Base-by-base conservation (phyloP, 768 basidiomycete genomes). In the Inosperma sp. region DNA sequence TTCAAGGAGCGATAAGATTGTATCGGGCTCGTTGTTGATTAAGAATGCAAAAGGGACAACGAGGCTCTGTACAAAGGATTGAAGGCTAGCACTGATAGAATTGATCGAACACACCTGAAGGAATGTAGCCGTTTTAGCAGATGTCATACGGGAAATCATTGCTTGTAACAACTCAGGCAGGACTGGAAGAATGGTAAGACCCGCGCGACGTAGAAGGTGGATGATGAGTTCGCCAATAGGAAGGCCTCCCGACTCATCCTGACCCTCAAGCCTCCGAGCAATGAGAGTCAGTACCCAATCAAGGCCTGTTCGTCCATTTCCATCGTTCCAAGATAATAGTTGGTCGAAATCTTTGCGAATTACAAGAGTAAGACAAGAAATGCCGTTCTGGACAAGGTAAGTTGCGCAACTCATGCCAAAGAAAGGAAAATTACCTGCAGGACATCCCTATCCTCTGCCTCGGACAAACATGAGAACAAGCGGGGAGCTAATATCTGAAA, bases 211-310 rank as follows among this genome's bases (percentile, higher is more conserved):
- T 42, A 99, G 74, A 21, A 98, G 73, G 59, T 97, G 93, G 56
- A 98, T 89, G 62, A 99, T 88, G 35, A 99, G 75, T 62, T 98
- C 95, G 16, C 96, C 96, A 40, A 97, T 86, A 46, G 88, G 86
- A 17, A 98, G 78, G 8, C 94, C 95, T 33, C 88, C 93, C 0
- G 93, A 87, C 66, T 99, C 96, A 54, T 93, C 88, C 55, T 88
- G 82, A 53, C 75, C 80, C 50, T 83, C 79, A 22, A 99, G 73
- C 37, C 89, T 78, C 54, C 80, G 82, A 22, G 86, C 90, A 29
- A 97, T 81, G 34, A 96, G 71, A 10, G 76, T 74, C 39, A 97
- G 74, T 13, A 88, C 77, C 52, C 83, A 76, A 29, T 86, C 81
- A 8, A 97, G 78, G 12, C 95, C 95, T 22, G 78, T 79, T 55